Conservation (phyloP, 352 stramenopile genomes). For the Phytopythium delawarense region DNA sequence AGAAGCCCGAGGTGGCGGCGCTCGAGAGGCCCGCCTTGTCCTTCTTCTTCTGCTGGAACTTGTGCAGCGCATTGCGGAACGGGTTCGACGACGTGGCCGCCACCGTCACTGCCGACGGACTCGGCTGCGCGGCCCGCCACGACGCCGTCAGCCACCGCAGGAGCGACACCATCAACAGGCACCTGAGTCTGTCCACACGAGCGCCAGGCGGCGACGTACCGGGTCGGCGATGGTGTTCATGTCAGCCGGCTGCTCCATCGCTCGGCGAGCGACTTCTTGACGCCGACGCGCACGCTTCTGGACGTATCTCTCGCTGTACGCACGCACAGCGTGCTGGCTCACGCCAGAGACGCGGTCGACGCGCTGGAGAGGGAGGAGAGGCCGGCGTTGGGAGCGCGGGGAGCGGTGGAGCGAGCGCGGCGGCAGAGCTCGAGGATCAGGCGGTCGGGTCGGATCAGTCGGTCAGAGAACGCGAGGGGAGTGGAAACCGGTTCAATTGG, state of each 20-base stretch:
- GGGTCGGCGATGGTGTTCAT: background rate
- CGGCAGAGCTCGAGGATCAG: too few relatives aligned
- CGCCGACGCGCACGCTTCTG: background rate
- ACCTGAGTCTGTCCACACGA: too few relatives aligned
- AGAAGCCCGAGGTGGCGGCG: conserved; percentile 60
- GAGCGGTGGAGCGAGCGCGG: too few relatives aligned
- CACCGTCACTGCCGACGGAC: conserved; percentile 11
- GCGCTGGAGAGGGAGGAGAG: background rate
- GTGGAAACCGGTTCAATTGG: too few relatives aligned
- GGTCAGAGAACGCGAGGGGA: too few relatives aligned
- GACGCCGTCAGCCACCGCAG: background rate
- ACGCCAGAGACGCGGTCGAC: background rate
- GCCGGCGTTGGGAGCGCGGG: background rate
- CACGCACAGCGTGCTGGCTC: background rate
- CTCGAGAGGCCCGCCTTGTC: conserved; percentile 33
- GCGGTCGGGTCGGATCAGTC: too few relatives aligned
- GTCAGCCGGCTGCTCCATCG: background rate
- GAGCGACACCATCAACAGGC: background rate
- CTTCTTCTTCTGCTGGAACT: conserved; percentile 82
- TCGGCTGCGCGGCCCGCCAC: conserved; percentile 15
- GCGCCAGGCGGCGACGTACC: background rate
- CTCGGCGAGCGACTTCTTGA: background rate
- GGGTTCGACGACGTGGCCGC: conserved; percentile 47
- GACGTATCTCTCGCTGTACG: background rate
- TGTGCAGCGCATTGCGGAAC: conserved; percentile 78